Evolutionary conservation across 1,284 basidiomycete species (phyloP).

Genomic region (Trichosporon sp.): DNA sequence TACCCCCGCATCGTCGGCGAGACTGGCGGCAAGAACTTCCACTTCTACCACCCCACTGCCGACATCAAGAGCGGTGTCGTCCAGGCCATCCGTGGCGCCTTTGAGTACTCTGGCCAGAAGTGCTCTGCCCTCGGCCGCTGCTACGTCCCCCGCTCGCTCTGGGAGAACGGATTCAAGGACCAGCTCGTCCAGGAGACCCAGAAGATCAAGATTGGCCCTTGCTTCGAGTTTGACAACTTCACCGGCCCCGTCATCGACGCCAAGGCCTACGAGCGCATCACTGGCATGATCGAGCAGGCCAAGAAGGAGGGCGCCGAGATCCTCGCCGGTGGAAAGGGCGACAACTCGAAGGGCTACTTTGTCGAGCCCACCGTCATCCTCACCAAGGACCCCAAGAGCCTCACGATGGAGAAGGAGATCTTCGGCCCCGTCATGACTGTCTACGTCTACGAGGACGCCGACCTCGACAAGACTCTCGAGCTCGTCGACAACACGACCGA

Average conservation of each 20-base stretch:
- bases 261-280: conserved; percentile 81
- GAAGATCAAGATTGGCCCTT: conserved; percentile 78
- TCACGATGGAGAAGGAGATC: conserved; percentile 93
- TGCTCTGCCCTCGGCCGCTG: conserved; percentile 89
- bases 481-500: conserved; percentile 79
- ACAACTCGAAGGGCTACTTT: conserved; percentile 90
- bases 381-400: conserved; percentile 81
- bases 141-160: conserved; percentile 82
- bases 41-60: conserved; percentile 81
- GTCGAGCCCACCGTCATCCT: conserved; percentile 92
- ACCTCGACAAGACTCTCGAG: conserved; percentile 74
- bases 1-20: conserved; percentile 95
- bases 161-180: conserved; percentile 83
- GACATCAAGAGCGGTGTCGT: conserved; percentile 81
- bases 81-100: conserved; percentile 82
- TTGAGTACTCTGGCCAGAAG: conserved; percentile 97
- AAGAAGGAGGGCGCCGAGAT: conserved; percentile 84
- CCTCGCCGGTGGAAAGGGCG: conserved; percentile 72
- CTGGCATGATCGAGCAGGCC: conserved; percentile 77
- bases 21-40: conserved; percentile 86
- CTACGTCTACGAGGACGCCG: conserved; percentile 80
- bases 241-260: conserved; percentile 91
- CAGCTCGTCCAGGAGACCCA: conserved; percentile 67
- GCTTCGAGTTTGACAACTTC: conserved; percentile 76
- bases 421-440: conserved; percentile 95